phyloP scores from a whole-genome alignment of 2,329 filamentous ascomycete genomes.

The Immersiporthe knoxdaviesiana region DNA sequence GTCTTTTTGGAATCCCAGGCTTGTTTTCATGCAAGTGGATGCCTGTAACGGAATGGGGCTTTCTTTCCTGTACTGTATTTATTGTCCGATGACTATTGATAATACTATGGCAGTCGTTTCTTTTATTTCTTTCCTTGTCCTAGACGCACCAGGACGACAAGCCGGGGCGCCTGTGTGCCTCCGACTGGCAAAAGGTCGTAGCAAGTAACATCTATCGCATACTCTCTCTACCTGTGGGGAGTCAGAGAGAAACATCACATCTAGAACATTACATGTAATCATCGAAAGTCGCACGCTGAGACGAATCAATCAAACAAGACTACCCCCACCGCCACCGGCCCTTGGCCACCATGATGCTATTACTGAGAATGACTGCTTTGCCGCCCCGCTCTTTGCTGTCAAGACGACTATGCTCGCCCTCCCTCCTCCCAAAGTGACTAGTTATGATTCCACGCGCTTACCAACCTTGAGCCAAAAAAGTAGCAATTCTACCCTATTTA shows the following conservation, averaged over 20 bases:
- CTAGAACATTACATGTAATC: background rate
- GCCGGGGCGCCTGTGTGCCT: background rate
- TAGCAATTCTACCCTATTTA: background rate
- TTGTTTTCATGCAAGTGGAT: background rate
- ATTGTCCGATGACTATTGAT: background rate
- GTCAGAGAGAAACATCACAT: no score
- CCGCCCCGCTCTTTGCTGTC: no score
- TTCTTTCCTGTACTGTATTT: background rate
- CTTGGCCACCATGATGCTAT: no score
- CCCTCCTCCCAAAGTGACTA: no score
- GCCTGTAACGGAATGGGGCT: background rate
- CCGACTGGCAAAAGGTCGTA: background rate
- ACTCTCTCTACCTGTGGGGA: no score
- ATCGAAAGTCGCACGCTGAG: background rate
- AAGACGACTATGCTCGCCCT: no score
- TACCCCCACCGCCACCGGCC: no score
- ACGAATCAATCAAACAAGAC: background rate
- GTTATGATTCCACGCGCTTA: no score
- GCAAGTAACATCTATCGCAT: no score
- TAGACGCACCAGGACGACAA: background rate
- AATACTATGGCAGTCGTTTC: background rate
- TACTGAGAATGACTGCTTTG: no score
- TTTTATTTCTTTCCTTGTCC: background rate
- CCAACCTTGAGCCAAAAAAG: background rate
- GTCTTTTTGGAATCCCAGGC: no score